Percentiles rank a stretch among this genome's conserved stretches.
These are phyloP conservation scores for Wickerhamiella alocasiicola DNA, from an alignment of 805 yeast species.

Conservation along the genomic window DNA sequence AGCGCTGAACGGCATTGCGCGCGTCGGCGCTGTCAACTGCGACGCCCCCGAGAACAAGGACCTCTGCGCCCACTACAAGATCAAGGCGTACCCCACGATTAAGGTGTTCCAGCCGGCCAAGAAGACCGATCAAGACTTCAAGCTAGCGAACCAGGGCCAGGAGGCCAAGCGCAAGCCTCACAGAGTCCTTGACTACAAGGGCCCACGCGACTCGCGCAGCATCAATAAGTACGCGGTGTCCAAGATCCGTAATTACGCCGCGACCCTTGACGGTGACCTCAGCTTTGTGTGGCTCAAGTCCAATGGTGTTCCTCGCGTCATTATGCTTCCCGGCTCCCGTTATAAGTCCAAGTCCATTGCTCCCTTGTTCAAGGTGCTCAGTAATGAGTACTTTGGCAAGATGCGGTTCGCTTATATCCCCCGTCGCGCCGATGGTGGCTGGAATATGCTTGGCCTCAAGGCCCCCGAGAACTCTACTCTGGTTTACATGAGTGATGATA, in stretches of 20 bases:
- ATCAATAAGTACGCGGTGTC: slow-evolving; percentile 22
- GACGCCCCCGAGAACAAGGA: slow-evolving; percentile 54
- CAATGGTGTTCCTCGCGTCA: slow-evolving; percentile 20
- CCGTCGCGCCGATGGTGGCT: slow-evolving; percentile 21
- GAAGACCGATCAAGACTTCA: slow-evolving; percentile 23
- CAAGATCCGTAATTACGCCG: slow-evolving; percentile 24
- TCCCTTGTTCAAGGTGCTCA: slow-evolving; percentile 24
- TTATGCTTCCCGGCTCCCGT: slow-evolving; percentile 23
- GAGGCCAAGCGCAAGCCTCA: slow-evolving; percentile 19
- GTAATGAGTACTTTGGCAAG: slow-evolving; percentile 24
- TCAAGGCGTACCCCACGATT: slow-evolving; percentile 76
- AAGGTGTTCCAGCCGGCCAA: slow-evolving; percentile 78
- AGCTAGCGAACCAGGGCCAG: slow-evolving; percentile 21
- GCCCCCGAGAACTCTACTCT: slow-evolving; percentile 22
- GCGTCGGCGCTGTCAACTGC: slow-evolving; percentile 76
- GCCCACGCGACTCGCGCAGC: slow-evolving; percentile 23
- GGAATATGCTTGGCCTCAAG: slow-evolving; percentile 20
- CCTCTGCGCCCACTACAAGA: slow-evolving; percentile 52
- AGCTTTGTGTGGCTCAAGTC: slow-evolving; percentile 21
- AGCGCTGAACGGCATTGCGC: slow-evolving; percentile 34
- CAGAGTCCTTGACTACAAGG: slow-evolving; percentile 23
- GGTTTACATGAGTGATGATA: slow-evolving; percentile 21
- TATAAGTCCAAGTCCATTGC: slow-evolving; percentile 22
- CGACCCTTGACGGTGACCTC: slow-evolving; percentile 17
- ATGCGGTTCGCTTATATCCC: slow-evolving; percentile 23